Base-by-base conservation (phyloP, 495 filamentous ascomycete species). In the Diplogelasinospora grovesii region DNA sequence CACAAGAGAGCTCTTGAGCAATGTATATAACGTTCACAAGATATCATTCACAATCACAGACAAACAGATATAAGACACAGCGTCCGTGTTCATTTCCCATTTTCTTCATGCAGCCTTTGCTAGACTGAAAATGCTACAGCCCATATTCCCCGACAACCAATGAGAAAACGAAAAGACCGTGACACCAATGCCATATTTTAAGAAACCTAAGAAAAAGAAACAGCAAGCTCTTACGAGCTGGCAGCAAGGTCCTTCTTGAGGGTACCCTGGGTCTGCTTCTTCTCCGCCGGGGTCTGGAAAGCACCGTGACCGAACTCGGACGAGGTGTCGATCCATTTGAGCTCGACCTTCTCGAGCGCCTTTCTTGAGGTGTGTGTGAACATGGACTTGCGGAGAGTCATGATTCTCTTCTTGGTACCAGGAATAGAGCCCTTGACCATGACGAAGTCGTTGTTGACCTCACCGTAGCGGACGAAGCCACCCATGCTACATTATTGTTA, bases 281-380 rank as follows among this genome's bases (percentile, higher is more conserved):
- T 99, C 84, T 99, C 93, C 63, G 84, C 84, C 60, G 81, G 71
- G 37, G 89, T 97, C 77, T 99, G 93, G 85, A 94, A 99, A 64
- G 86, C 92, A 81, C 93, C 93, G 75, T 99, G 93, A 69, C 93
- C 93, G 75, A 97, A 99, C 81, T 99, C 94, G 71, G 88, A 95
- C 32, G 89, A 95, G 52, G 93, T 99, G 62, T 99, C 93, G 80
- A 99, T 97, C 93, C 93, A 99, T 74, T 99, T 99, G 72, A 99
- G 84, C 48, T 96, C 89, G 61, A 96, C 83, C 83, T 97, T 97
- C 84, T 99, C 93, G 64, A 93, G 75, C 26, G 93, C 85, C 66
- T 83, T 85, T 60, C 93, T 75, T 60, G 81, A 93, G 43, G 89
- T 96, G 81, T 99, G 93, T 49, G 75, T 80, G 81, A 93, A 99